Evolutionary conservation across 2,329 filamentous ascomycete species (phyloP), one percentile per base, ranked within the genome.

Genomic region (Cordyceps farinosa): DNA sequence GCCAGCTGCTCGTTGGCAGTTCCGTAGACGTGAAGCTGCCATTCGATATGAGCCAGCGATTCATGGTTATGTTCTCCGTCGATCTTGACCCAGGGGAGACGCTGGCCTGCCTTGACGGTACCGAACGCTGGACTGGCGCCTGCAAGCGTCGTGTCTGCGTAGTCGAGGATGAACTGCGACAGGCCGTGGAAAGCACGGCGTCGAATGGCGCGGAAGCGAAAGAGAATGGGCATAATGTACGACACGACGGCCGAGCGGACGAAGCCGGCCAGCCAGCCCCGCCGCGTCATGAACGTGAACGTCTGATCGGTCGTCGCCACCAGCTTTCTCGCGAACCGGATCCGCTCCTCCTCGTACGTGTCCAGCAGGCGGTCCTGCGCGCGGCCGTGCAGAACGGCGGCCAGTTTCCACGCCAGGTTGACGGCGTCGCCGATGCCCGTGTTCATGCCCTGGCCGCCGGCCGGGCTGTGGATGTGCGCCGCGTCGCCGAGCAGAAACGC

Each of bases 381-480:
- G 1, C 63, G 59, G 2, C 65, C 65, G 10, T 68, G 67, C 47
- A 71, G 52, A 1, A 71, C 69, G 6, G 67, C 66, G 3, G 69
- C 73, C 1, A 76, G 66, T 57, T 76, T 76, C 74, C 75, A 77
- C 3, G 69, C 74, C 0, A 77, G 61, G 56, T 75, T 73, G 34
- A 74, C 66, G 15, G 72, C 69, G 59, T 77, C 75, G 4, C 73
- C 72, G 3, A 76, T 71, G 1, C 72, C 74, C 1, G 71, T 74
- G 65, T 77, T 77, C 72, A 76, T 74, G 1, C 75, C 75, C 58
- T 77, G 74, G 0, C 74, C 75, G 8, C 75, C 75, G 17, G 69
- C 70, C 0, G 75, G 75, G 22, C 69, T 71, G 61, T 75, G 74
- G 5, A 73, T 70, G 48, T 77, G 75, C 8, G 75, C 75, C 5